Percentiles rank a stretch among this genome's conserved stretches.
These are phyloP conservation scores for Cadophora sp. DNA, from an alignment of 2,329 filamentous ascomycete genomes.

Conservation along the genomic window DNA sequence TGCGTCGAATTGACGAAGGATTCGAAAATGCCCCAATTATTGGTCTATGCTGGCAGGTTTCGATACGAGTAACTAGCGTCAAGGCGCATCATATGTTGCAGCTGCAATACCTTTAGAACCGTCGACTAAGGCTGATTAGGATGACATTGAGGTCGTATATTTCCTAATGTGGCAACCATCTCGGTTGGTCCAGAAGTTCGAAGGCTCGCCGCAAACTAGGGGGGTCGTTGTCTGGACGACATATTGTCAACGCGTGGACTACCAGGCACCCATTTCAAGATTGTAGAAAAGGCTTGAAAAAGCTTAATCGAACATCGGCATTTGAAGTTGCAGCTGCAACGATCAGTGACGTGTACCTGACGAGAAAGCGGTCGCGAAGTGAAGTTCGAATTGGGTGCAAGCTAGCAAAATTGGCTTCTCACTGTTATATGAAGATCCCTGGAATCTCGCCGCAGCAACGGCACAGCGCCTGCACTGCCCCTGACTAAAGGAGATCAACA, in stretches of 20 bases:
- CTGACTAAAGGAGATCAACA: neutral
- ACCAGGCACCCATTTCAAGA: neutral
- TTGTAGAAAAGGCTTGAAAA: neutral
- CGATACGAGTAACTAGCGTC: neutral
- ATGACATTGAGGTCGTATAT: neutral
- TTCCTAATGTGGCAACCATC: neutral
- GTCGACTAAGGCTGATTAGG: neutral
- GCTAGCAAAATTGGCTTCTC: neutral
- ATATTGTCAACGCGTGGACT: slow-evolving; percentile 6
- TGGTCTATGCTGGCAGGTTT: neutral
- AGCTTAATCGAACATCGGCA: neutral
- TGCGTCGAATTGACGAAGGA: neutral
- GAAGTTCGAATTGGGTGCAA: neutral
- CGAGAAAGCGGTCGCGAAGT: neutral
- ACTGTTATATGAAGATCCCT: neutral
- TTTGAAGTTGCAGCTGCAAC: neutral
- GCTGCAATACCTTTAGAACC: neutral
- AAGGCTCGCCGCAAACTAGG: neutral
- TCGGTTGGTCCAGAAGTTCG: neutral
- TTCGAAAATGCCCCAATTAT: neutral
- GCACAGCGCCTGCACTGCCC: neutral
- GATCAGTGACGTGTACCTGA: neutral
- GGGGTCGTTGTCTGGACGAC: neutral
- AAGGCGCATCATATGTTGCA: neutral
- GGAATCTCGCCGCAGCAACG: neutral